Base-by-base conservation (phyloP, 2,329 filamentous ascomycete species). In the Didymella segeticola region DNA sequence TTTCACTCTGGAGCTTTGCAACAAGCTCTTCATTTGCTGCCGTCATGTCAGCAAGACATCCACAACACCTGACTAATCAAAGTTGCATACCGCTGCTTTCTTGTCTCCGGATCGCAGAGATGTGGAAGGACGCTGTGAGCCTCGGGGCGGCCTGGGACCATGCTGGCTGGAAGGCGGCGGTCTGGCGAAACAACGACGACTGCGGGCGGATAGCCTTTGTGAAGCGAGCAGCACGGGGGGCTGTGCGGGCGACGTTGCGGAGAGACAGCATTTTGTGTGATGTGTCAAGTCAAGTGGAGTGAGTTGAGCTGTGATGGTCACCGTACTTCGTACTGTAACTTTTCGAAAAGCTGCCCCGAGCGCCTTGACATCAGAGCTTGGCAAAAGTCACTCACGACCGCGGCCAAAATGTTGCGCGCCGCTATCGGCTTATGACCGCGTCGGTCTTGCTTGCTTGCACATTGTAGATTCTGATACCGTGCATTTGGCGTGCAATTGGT, bases 1-100 rank as follows among this genome's bases (percentile, higher is more conserved):
- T 72, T 48, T 75, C 72, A 41, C 62, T 71, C 60, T 90, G 86
- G 43, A 99, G 85, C 84, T 98, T 98, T 55, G 87, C 86, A 33
- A 87, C 84, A 47, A 99, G 87, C 78, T 97, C 91, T 62, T 88
- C 82, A 70, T 96, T 90, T 58, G 69, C 70, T 71, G 43, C 2
- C n/a, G 15, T 9, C 0, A 9, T 27, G 39, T 69, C 58, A 72
- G 65, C 53, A 20, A 17, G 7, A 17, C 2, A 27, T 17, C 10
- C 14, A 23, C 9, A 7, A 5, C 6, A 14, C 8, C 19, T 19
- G 17, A 10, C 1, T 2, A 7, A 7, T 29, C 9, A 17, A 23
- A 5, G 25, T 15, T 10, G 2, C 41, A 60, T 61, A 60, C 62
- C 62, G 59, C 64, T 61, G 58, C 63, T 60, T 20, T 75, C 68